A percentile compares a stretch with the other conserved stretches of the same genome.
Evolutionary conservation across 179 eudicot species (phyloP).

Genomic region (Gypsophila paniculata): DNA sequence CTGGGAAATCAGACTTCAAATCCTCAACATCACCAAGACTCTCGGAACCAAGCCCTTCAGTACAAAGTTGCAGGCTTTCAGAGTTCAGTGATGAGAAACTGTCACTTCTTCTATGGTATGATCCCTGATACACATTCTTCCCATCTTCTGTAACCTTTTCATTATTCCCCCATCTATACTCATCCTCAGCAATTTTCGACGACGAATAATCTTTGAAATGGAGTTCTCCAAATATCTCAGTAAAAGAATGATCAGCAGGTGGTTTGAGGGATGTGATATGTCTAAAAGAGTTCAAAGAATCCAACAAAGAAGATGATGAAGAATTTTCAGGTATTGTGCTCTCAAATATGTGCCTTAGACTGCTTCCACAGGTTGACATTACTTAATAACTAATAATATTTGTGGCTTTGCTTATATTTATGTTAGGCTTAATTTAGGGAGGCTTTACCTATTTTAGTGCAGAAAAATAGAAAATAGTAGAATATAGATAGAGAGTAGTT

Average conservation of each 20-base stretch:
- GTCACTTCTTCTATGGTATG: constrained; percentile 37
- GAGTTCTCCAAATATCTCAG: constrained; percentile 71
- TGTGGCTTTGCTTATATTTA: background rate
- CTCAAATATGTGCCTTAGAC: constrained; percentile 62
- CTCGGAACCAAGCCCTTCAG: constrained; percentile 90
- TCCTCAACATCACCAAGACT: constrained; percentile 71
- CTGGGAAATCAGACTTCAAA: constrained; percentile 27
- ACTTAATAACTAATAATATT: constrained; percentile 4
- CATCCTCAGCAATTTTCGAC: constrained; percentile 13
- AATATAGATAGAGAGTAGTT: constrained; percentile 25
- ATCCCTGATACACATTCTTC: constrained; percentile 12
- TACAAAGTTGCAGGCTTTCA: constrained; percentile 66
- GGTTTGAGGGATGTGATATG: constrained; percentile 36
- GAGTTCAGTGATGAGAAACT: constrained; percentile 63
- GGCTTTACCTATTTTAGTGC: constrained; percentile 14
- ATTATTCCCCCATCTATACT: constrained; percentile 13
- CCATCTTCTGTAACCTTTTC: constrained; percentile 10
- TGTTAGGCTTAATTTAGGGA: constrained; percentile 10
- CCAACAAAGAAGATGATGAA: constrained; percentile 38
- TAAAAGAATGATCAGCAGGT: constrained; percentile 41
- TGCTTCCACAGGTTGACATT: constrained; percentile 66
- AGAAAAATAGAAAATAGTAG: constrained; percentile 8
- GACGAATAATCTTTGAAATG: constrained; percentile 50
- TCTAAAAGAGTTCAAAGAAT: constrained; percentile 49
- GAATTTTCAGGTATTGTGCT: constrained; percentile 48